Conservation (phyloP, 2,329 filamentous ascomycete species). For the Hypoxylon sp. region DNA sequence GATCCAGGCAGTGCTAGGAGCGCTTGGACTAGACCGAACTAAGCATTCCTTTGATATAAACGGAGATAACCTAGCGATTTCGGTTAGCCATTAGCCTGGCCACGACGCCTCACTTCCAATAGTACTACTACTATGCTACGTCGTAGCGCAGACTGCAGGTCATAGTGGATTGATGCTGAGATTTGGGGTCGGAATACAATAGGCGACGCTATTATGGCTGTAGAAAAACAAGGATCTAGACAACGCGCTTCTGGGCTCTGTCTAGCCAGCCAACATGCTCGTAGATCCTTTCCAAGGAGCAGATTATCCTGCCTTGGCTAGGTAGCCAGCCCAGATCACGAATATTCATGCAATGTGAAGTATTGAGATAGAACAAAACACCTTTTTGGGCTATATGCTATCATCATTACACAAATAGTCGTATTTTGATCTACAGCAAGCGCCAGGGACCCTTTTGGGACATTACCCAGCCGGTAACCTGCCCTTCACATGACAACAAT, state of each 20-base stretch:
- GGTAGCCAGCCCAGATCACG: conserved; percentile 10
- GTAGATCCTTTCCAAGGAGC: conserved; percentile 33
- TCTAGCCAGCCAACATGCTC: conserved; percentile 23
- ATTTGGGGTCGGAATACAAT: conserved; percentile 35
- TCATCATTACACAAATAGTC: conserved; percentile 27
- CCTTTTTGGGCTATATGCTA: conserved; percentile 19
- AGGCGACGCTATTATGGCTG: conserved; percentile 32
- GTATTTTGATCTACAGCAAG: conserved; percentile 34
- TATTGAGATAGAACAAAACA: conserved; percentile 18
- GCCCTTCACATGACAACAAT: conserved; percentile 19
- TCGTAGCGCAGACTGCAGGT: conserved; percentile 42
- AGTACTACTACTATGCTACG: conserved; percentile 35
- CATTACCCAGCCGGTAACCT: conserved; percentile 16
- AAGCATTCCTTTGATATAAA: conserved; percentile 29
- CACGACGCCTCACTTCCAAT: conserved; percentile 39
- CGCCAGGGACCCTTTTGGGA: conserved; percentile 16
- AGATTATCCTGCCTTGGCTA: conserved; percentile 7
- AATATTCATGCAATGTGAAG: conserved; percentile 31
- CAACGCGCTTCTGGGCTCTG: conserved; percentile 25
- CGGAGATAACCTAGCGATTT: conserved; percentile 38
- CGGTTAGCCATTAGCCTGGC: conserved; percentile 38
- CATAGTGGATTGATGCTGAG: conserved; percentile 37
- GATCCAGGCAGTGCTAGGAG: conserved; percentile 19
- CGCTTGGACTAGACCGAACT: conserved; percentile 39
- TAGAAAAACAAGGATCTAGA: conserved; percentile 39